phyloP scores from a whole-genome alignment of 2,329 filamentous ascomycete species.

The Calonectria naviculata region DNA sequence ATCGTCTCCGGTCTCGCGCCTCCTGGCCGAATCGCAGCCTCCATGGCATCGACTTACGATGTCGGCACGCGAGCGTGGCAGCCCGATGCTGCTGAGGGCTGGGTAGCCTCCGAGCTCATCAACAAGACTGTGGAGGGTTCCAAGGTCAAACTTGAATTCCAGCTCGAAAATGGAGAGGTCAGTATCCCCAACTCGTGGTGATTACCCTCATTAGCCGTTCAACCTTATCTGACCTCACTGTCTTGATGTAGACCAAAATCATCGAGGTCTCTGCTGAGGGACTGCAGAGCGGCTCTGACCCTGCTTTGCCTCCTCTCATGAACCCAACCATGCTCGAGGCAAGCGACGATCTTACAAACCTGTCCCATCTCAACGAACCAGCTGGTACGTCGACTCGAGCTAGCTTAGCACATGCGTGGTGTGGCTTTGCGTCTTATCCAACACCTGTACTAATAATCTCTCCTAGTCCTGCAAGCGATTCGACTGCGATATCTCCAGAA shows the following conservation, averaged over 20 bases:
- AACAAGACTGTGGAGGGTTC: slow-evolving; percentile 86
- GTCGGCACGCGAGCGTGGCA: slow-evolving; percentile 98
- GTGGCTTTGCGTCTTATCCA: not conserved
- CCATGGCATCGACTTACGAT: slow-evolving; percentile 95
- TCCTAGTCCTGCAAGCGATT: slow-evolving; percentile 92
- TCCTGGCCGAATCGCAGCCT: slow-evolving; percentile 43
- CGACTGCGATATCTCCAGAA: slow-evolving; percentile 97
- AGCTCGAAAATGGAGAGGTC: slow-evolving; percentile 94
- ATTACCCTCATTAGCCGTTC: not conserved
- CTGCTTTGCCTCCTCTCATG: slow-evolving; percentile 90
- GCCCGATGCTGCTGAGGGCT: slow-evolving; percentile 94
- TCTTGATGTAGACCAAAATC: slow-evolving; percentile 69
- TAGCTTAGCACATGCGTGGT: not conserved
- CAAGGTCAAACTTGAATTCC: slow-evolving; percentile 89
- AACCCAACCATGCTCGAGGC: slow-evolving; percentile 98
- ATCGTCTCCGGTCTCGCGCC: slow-evolving; percentile 37
- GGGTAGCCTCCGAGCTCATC: slow-evolving; percentile 94
- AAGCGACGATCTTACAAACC: slow-evolving; percentile 95
- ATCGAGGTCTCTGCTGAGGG: slow-evolving; percentile 82
- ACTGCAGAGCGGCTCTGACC: slow-evolving; percentile 80
- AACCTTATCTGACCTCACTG: not conserved
- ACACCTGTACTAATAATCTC: slow-evolving; percentile 34
- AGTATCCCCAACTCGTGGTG: slow-evolving; percentile 10
- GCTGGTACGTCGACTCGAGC: slow-evolving; percentile 72
- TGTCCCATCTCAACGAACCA: slow-evolving; percentile 98